Evolutionary conservation across 140 eudicot genomes (phyloP).

Genomic region (Oenanthe javanica): DNA sequence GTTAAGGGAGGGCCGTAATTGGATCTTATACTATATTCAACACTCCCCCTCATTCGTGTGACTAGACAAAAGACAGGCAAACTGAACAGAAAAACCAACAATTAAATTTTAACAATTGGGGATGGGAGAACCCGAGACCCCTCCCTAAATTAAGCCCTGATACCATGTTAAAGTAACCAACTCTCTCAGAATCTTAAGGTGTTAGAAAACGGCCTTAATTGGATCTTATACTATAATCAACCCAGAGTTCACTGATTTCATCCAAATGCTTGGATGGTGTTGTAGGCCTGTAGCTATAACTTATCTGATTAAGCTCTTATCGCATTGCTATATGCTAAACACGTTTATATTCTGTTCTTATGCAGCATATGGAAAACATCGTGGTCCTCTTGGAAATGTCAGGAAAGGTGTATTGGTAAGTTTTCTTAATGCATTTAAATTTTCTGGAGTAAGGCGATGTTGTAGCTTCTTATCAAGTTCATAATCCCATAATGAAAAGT

Average conservation of each 20-base stretch:
- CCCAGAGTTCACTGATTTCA: background rate
- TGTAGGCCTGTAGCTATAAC: background rate
- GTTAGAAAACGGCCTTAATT: too few species aligned
- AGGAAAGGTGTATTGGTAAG: slow-evolving; percentile 94
- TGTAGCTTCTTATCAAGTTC: background rate
- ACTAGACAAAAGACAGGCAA: too few species aligned
- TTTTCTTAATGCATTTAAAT: background rate
- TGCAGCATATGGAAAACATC: slow-evolving; percentile 75
- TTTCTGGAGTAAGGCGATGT: background rate
- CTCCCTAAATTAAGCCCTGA: too few species aligned
- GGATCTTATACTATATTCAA: too few species aligned
- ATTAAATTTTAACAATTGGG: too few species aligned
- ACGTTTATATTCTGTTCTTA: slow-evolving; percentile 5
- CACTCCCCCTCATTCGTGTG: too few species aligned
- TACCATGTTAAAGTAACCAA: too few species aligned
- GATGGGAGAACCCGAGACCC: too few species aligned
- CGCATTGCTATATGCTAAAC: background rate
- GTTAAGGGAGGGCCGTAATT: too few species aligned
- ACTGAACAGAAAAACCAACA: too few species aligned
- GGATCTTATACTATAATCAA: too few species aligned
- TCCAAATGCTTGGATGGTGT: background rate
- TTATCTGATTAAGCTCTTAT: background rate
- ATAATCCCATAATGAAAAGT: background rate
- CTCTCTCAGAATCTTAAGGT: too few species aligned
- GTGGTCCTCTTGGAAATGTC: slow-evolving; percentile 92